A percentile compares a stretch with the other conserved stretches of the same genome.
phyloP scores from a whole-genome alignment of 2,329 filamentous ascomycete genomes.

The Didymella pinodella region DNA sequence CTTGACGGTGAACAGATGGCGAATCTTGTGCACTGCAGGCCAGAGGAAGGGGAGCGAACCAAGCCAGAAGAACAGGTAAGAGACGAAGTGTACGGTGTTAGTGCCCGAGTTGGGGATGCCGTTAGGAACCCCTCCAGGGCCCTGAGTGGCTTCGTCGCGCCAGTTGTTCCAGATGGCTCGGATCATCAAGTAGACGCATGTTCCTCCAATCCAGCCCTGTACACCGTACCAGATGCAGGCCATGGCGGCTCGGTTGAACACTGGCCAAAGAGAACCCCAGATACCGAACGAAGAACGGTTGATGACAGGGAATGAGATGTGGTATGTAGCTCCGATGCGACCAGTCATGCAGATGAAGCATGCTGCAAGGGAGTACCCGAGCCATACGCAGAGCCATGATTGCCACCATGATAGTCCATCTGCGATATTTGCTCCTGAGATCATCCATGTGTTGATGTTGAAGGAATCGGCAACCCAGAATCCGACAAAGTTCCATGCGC shows the following conservation, averaged over 20 bases:
- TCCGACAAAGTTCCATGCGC: slow-evolving; percentile 21
- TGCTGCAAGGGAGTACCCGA: slow-evolving; percentile 81
- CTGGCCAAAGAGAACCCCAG: slow-evolving; percentile 88
- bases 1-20: slow-evolving; percentile 91
- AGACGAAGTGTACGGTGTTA: slow-evolving; percentile 76
- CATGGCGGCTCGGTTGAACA: slow-evolving; percentile 88
- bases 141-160: slow-evolving; percentile 51
- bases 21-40: slow-evolving; percentile 87
- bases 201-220: slow-evolving; percentile 80
- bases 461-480: slow-evolving; percentile 51
- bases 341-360: slow-evolving; percentile 76
- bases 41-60: slow-evolving; percentile 82
- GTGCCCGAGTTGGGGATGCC: slow-evolving; percentile 74
- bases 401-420: slow-evolving; percentile 89
- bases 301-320: slow-evolving; percentile 87
- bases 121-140: slow-evolving; percentile 65
- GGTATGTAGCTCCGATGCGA: slow-evolving; percentile 84
- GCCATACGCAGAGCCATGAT: slow-evolving; percentile 77
- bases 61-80: slow-evolving; percentile 89
- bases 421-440: slow-evolving; percentile 82
- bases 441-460: slow-evolving; percentile 86
- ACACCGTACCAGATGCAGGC: slow-evolving; percentile 90
- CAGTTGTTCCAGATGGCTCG: slow-evolving; percentile 79
- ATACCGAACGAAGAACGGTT: slow-evolving; percentile 82
- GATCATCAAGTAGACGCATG: slow-evolving; percentile 90